phyloP scores from a whole-genome alignment of 768 basidiomycete species.

The Obba rivulosa region DNA sequence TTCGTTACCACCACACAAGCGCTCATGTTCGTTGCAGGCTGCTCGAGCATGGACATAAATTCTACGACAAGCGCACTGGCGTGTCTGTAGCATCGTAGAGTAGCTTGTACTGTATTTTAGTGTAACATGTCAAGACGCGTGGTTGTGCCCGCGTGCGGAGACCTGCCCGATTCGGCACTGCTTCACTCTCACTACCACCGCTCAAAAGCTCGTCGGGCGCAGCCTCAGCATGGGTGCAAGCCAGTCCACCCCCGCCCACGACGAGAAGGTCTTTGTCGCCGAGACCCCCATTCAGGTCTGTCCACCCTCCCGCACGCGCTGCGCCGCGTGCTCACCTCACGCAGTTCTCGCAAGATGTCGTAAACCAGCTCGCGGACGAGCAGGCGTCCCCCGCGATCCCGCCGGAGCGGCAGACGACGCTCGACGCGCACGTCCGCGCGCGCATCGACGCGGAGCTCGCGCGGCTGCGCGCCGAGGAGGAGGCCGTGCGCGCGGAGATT shows the following conservation, averaged over 20 bases:
- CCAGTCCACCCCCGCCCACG: slow-evolving; percentile 56
- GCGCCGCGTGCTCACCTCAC: background rate
- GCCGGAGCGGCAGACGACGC: slow-evolving; percentile 63
- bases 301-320: background rate
- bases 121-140: background rate
- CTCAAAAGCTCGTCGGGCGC: background rate
- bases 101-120: background rate
- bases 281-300: slow-evolving; percentile 36
- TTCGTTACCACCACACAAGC: background rate
- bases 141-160: no score
- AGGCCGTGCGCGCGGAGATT: slow-evolving; percentile 64
- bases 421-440: slow-evolving; percentile 69
- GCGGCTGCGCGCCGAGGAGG: slow-evolving; percentile 64
- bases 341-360: slow-evolving; percentile 81
- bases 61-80: slow-evolving; percentile 27
- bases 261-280: slow-evolving; percentile 47
- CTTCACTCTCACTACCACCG: background rate
- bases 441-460: slow-evolving; percentile 67
- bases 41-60: slow-evolving; percentile 46
- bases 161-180: background rate
- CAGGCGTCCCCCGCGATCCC: slow-evolving; percentile 52
- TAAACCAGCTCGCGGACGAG: slow-evolving; percentile 71
- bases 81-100: slow-evolving; percentile 9
- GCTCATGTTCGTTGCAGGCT: slow-evolving; percentile 28
- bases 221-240: slow-evolving; percentile 51